Evolutionary conservation across 225 moss, liverwort and hornwort species (phyloP), one percentile per base, ranked within the genome.

Genomic region (Anthoceros angustus): DNA sequence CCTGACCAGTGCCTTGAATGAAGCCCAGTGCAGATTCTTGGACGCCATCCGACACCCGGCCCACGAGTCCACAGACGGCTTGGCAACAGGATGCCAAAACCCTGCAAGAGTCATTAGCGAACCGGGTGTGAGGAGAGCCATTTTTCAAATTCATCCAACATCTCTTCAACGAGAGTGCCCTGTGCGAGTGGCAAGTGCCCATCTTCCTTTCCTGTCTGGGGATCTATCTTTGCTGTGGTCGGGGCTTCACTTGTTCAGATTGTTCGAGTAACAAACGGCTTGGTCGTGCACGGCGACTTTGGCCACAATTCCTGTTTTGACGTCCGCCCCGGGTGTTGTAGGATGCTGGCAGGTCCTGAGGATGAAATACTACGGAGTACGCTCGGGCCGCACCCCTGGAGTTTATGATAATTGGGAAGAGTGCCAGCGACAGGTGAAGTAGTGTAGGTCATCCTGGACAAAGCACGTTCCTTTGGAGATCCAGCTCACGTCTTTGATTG

Each of bases 1-100:
- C 60, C 80, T 72, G 23, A 55, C 8, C 16, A 55, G n/a, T 15
- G 55, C 18, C 55, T 18, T 7, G 55, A 18, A 55, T 55, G 55
- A 55, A 7, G 6, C 6, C 55, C 55, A 23, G 8, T 20, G 55
- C 55, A 55, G 16, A 55, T 18, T 15, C 23, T 23, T 18, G 8
- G 55, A 20, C 18, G 55, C 55, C n/a, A 55, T 18, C n/a, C 18
- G 23, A 9, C 14, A 18, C 14, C n/a, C n/a, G 0, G 55, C 18
- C 55, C 18, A 15, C 55, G 12, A 46, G 45, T 46, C 45, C 5
- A 11, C 45, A 46, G 45, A 11, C 12, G 16, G 11, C 16, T 1
- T 11, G 45, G 11, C 11, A 16, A 11, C 45, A 6, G 16, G 45
- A 16, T 46, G 45, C 16, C 16, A 16, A 16, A 46, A 46, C 12